These are phyloP conservation scores for Hyaloscypha bicolor DNA, from an alignment of 495 filamentous ascomycete genomes.

Conservation along the genomic window DNA sequence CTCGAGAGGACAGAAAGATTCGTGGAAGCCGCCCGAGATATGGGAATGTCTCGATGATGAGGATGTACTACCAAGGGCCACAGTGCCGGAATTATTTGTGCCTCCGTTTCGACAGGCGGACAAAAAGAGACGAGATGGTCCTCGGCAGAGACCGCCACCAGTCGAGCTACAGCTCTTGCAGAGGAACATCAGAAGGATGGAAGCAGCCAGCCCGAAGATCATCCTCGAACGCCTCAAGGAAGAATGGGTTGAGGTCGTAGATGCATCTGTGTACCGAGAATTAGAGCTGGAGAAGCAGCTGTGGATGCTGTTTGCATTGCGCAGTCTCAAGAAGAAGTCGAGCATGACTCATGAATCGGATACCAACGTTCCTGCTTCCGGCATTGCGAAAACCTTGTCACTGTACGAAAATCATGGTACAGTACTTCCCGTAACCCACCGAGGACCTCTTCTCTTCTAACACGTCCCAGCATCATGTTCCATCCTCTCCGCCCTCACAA, in stretches of 20 bases:
- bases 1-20: conserved; percentile 31
- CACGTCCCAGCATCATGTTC: conserved; percentile 22
- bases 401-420: conserved; percentile 34
- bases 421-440: neutral
- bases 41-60: conserved; percentile 32
- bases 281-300: conserved; percentile 31
- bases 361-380: neutral
- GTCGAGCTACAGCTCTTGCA: conserved; percentile 34
- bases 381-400: conserved; percentile 22
- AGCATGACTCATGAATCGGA: neutral
- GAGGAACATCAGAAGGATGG: conserved; percentile 46
- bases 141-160: neutral
- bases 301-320: conserved; percentile 30
- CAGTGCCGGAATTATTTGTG: neutral
- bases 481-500: conserved; percentile 22
- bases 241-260: conserved; percentile 40
- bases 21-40: conserved; percentile 46
- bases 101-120: neutral
- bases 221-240: conserved; percentile 48
- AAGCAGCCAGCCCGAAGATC: conserved; percentile 42
- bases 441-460: neutral
- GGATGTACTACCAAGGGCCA: neutral
- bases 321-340: conserved; percentile 9
- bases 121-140: neutral
- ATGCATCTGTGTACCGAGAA: conserved; percentile 35